Base-by-base conservation (phyloP, 1,284 basidiomycete species). In the Exobasidium cylindrosporum region DNA sequence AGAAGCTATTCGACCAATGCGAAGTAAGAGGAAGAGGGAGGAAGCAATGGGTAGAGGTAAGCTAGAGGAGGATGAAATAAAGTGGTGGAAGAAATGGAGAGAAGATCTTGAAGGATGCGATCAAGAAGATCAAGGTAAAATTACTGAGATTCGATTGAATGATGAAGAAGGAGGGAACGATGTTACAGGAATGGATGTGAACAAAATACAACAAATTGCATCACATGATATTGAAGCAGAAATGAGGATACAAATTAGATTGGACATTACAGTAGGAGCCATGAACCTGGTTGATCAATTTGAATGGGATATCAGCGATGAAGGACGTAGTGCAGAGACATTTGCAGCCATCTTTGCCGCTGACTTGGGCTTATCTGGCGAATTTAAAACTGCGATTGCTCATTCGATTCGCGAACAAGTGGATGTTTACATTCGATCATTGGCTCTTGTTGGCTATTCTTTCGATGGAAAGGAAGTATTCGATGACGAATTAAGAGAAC, bases 401-500 rank as follows among this genome's bases (percentile, higher is more conserved):
- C 95, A 98, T 80, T 89, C 89, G 32, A 97, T 99, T 68, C 88
- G 95, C 53, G 96, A 99, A 81, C 96, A 99, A 83, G 87, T 93
- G 13, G 87, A 92, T 61, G 87, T 89, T 1, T 92, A 94, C 81
- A 88, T 92, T 80, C 93, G 94, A 74, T 95, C 91, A 0, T 85
- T 98, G 2, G 91, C 91, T 83, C 85, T 97, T 54, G 87, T 94
- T 58, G 92, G 93, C 1, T 91, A 97, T 79, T 86, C 89, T 0
- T 87, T 88, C 17, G 90, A 92, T 67, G 90, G 91, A 10, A 85
- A 87, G 0, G 81, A 84, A 6, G 85, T 96, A 5, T 86, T 88
- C 68, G 94, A 98, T 77, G 94, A 97, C 61, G 96, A 99, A 62
- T 86, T 98, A 32, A 88, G 92, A 55, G 85, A 87, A 76, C 87